These are phyloP conservation scores for Trametes elegans DNA, from an alignment of 768 basidiomycete species.

Conservation along the genomic window DNA sequence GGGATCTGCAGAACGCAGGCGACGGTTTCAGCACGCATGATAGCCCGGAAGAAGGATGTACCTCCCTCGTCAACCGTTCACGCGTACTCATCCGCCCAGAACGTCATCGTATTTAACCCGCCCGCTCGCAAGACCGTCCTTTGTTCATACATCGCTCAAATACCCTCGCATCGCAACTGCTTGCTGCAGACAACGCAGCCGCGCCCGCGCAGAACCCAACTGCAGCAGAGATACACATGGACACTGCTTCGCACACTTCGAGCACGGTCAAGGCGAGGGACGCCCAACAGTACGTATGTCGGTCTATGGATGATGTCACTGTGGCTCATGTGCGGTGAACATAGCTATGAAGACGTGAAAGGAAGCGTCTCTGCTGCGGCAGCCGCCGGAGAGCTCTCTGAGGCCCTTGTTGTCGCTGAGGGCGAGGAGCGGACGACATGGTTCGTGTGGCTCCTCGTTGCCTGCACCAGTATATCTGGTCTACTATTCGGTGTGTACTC, in stretches of 20 bases:
- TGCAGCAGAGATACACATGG: neutral
- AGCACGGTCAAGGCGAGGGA: neutral
- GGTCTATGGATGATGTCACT: too few species aligned
- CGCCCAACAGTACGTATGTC: neutral
- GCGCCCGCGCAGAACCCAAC: neutral
- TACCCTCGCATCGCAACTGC: neutral
- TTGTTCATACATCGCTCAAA: neutral
- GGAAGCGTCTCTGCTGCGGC: constrained; percentile 6
- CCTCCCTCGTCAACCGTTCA: neutral
- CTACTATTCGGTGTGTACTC: constrained; percentile 64
- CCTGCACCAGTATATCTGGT: constrained; percentile 73
- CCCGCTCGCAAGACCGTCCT: neutral
- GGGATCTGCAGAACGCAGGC: neutral
- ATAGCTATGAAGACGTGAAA: constrained; percentile 4
- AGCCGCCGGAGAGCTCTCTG: constrained; percentile 36
- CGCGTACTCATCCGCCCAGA: neutral
- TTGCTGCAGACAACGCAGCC: too few species aligned
- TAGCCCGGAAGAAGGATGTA: neutral
- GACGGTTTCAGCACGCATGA: neutral
- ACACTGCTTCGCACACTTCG: neutral
- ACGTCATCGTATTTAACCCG: neutral
- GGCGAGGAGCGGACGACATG: constrained; percentile 65
- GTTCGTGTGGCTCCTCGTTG: constrained; percentile 78
- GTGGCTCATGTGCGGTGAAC: neutral
- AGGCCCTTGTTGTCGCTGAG: constrained; percentile 42